Base-by-base conservation (phyloP, 768 basidiomycete genomes). In the Rhodosporidiobolus odoratus region DNA sequence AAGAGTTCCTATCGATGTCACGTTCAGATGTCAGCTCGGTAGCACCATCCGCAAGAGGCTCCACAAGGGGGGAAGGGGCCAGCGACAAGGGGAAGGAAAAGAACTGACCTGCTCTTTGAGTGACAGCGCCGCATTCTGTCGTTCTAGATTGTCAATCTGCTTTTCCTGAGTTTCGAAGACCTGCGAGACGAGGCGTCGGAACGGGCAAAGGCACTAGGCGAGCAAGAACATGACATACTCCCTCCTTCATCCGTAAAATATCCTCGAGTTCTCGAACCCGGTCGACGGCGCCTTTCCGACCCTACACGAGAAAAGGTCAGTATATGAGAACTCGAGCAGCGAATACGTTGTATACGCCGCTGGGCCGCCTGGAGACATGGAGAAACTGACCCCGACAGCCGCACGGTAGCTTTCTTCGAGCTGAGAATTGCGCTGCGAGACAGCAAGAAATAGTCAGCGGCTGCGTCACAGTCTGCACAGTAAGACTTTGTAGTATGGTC, bases 261-360 rank as follows among this genome's bases (percentile, higher is more conserved):
- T 71, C 70, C 40, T 66, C 61, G 32, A 71, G 38, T 34, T 71
- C 70, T 37, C 61, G 52, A 6, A 54, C n/a, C n/a, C 65, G 61
- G 2, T 58, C n/a, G n/a, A 62, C 61, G 9, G 70, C 70, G 6
- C 35, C 47, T 21, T 62, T 66, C 2, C 54, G 45, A 12, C 60
- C 65, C 69, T 70, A 54, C 12, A 30, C 25, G 27, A 13, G n/a
- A 25, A 38, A 15, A 23, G 5, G 40, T 19, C 10, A n/a, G 40
- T 6, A 35, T 62, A 10, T 27, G 7, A 25, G 34, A 21, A 27
- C 21, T n/a, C n/a, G n/a, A n/a, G n/a, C n/a, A n/a, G n/a, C n/a
- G n/a, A n/a, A n/a, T n/a, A n/a, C n/a, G n/a, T n/a, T n/a, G n/a
- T n/a, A n/a, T n/a, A n/a, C n/a, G n/a, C n/a, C n/a, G 52, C 27